Conservation (phyloP, 805 yeast genomes). For the Hanseniaspora valbyensis region DNA sequence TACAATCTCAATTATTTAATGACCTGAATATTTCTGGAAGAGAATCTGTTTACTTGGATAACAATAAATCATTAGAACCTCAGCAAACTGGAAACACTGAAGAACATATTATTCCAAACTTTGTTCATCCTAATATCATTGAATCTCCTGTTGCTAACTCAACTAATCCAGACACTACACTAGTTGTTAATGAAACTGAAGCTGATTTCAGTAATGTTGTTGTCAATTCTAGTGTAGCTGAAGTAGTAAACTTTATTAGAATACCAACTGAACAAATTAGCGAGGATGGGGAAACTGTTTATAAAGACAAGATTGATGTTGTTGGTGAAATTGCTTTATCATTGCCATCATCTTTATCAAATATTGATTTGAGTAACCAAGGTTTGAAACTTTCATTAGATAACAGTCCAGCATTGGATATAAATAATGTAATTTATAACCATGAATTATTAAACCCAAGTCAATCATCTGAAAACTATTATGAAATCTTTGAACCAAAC, state of each 20-base stretch:
- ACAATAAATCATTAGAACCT: slow-evolving; percentile 30
- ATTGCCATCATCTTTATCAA: background rate
- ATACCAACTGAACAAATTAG: slow-evolving; percentile 44
- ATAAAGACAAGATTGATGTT: slow-evolving; percentile 43
- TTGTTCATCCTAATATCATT: slow-evolving; percentile 23
- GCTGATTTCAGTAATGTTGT: slow-evolving; percentile 38
- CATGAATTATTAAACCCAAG: slow-evolving; percentile 2
- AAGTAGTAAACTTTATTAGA: slow-evolving; percentile 63
- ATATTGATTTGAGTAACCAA: background rate
- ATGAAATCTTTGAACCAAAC: slow-evolving; percentile 1
- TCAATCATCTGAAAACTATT: background rate
- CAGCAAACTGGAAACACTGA: slow-evolving; percentile 32
- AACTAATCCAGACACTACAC: background rate
- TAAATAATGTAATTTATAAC: slow-evolving; percentile 4
- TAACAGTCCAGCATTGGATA: slow-evolving; percentile 33
- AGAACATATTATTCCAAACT: background rate
- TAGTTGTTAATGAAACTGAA: background rate
- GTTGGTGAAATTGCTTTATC: slow-evolving; percentile 75
- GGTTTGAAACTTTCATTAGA: slow-evolving; percentile 32
- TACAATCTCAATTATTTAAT: slow-evolving; percentile 8
- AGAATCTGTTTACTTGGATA: slow-evolving; percentile 21
- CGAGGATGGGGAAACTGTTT: slow-evolving; percentile 20
- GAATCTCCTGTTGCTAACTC: background rate
- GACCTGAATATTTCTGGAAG: slow-evolving; percentile 13
- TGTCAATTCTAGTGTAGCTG: slow-evolving; percentile 75